These are phyloP conservation scores for Wallacemonas sp. DNA, from an alignment of 208 protist genomes.

Conservation along the genomic window DNA sequence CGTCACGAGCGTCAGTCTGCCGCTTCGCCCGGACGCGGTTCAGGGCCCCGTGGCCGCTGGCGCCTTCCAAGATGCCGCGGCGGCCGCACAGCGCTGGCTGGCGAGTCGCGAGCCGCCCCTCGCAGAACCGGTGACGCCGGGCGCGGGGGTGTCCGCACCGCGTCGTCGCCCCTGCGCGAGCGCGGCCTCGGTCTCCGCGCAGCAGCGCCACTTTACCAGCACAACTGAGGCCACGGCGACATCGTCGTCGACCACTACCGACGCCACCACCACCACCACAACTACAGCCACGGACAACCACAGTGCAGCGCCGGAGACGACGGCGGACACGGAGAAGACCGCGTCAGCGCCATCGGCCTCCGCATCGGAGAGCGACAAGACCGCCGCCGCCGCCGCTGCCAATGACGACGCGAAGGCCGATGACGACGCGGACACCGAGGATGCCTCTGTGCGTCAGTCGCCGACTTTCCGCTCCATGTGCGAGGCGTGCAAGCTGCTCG, in stretches of 20 bases:
- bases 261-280: background rate
- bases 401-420: constrained; percentile 6
- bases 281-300: background rate
- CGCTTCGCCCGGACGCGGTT: background rate
- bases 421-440: constrained; percentile 12
- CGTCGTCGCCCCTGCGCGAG: no score
- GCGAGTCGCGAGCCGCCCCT: background rate
- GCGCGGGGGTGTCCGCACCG: no score
- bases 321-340: no score
- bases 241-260: no score
- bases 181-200: background rate
- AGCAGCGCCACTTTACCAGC: background rate
- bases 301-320: background rate
- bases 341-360: no score
- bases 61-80: constrained; percentile 11
- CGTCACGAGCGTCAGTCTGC: background rate
- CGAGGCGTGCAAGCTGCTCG: constrained; percentile 24
- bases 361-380: no score
- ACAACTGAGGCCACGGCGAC: background rate
- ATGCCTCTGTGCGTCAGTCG: background rate
- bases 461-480: constrained; percentile 24
- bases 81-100: constrained; percentile 9
- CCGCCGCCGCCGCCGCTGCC: no score
- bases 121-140: background rate
- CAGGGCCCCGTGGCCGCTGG: background rate